A percentile compares a stretch with the other conserved stretches of the same genome.
These are phyloP conservation scores for Syzygium aromaticum DNA, from an alignment of 345 rosid species.

Conservation along the genomic window DNA sequence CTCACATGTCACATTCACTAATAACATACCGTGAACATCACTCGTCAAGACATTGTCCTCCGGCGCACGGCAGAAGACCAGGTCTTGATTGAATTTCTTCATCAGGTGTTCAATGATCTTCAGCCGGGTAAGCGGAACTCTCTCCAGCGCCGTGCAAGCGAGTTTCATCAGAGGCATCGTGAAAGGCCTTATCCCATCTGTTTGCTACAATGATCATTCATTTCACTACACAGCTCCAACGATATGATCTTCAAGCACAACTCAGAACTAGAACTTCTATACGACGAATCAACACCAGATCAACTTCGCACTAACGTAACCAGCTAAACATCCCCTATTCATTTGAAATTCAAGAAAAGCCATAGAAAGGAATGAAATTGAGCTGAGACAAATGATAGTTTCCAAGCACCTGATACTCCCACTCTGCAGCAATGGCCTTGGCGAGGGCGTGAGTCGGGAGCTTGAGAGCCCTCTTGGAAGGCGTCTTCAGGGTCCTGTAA, in stretches of 20 bases:
- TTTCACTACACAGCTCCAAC: neutral
- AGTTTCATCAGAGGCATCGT: conserved; percentile 97
- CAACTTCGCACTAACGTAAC: neutral
- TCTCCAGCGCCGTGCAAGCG: conserved; percentile 92
- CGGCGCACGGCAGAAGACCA: conserved; percentile 82
- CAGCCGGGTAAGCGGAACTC: conserved; percentile 79
- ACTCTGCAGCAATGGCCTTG: conserved; percentile 86
- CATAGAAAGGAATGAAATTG: neutral
- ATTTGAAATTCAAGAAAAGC: neutral
- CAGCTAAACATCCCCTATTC: neutral
- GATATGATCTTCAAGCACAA: neutral
- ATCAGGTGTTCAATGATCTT: conserved; percentile 54
- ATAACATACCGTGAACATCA: conserved; percentile 51
- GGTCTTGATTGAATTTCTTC: conserved; percentile 71
- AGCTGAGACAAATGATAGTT: neutral
- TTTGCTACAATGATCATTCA: conserved; percentile 37
- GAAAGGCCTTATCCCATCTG: conserved; percentile 96
- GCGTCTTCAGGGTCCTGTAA: conserved; percentile 84
- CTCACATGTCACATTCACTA: neutral
- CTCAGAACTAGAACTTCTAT: neutral
- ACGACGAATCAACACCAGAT: neutral
- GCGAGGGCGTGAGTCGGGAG: conserved; percentile 71
- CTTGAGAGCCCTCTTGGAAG: conserved; percentile 77
- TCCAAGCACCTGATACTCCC: conserved; percentile 83
- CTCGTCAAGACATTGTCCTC: conserved; percentile 52